phyloP scores from a whole-genome alignment of 2,329 filamentous ascomycete genomes.

The Diaporthe ampelina region DNA sequence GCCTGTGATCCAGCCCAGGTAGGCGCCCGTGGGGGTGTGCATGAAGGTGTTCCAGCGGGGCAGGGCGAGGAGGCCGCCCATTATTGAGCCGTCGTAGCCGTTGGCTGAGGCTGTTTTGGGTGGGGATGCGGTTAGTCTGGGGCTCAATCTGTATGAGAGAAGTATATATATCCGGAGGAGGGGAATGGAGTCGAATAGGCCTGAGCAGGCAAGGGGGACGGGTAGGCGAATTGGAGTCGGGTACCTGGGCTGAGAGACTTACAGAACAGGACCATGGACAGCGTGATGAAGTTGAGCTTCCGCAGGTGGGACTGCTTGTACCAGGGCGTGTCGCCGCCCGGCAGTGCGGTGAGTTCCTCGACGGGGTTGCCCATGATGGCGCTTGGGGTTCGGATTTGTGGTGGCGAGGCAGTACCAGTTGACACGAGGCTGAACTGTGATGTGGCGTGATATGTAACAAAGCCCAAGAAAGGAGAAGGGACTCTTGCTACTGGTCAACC shows the following conservation, averaged over 20 bases:
- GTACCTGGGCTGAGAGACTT: neutral
- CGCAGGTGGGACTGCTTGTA: conserved; percentile 25
- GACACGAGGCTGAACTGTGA: neutral
- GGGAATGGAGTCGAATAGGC: too few species aligned
- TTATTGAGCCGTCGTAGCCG: conserved; percentile 34
- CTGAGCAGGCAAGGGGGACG: too few species aligned
- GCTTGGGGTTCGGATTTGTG: neutral
- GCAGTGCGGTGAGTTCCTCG: conserved; percentile 1
- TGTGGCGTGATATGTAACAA: neutral
- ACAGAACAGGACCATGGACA: conserved; percentile 33
- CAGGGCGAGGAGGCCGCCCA: conserved; percentile 37
- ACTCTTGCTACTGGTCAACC: neutral
- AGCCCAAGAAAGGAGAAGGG: neutral
- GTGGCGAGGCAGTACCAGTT: neutral
- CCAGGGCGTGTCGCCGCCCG: conserved; percentile 24
- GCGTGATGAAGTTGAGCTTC: conserved; percentile 32
- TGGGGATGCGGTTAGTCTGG: too few species aligned
- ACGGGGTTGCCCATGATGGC: neutral
- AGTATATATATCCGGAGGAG: too few species aligned
- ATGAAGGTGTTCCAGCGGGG: conserved; percentile 33
- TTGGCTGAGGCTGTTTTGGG: conserved; percentile 35
- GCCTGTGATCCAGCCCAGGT: conserved; percentile 36
- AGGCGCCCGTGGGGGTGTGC: conserved; percentile 30
- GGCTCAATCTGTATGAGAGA: too few species aligned
- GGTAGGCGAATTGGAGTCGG: neutral